A percentile compares a stretch with the other conserved stretches of the same genome.
Conservation (phyloP, 345 rosid species). For the Orychophragmus violaceus region DNA sequence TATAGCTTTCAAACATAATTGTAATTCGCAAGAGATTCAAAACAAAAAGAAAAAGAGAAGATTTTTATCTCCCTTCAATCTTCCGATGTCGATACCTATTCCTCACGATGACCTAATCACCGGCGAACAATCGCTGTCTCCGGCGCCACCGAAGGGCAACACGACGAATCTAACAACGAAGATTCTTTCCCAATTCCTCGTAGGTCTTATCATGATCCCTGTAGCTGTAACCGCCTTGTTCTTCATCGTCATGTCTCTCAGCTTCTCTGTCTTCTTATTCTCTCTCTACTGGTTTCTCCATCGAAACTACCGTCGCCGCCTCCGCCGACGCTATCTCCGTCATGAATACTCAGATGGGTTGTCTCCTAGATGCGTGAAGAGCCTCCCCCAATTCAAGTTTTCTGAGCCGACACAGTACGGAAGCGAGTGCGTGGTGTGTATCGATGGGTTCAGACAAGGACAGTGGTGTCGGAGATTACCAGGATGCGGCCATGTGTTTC, state of each 20-base stretch:
- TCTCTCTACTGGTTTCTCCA: conserved; percentile 47
- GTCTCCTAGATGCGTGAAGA: conserved; percentile 43
- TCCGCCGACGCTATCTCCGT: conserved; percentile 22
- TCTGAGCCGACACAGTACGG: conserved; percentile 17
- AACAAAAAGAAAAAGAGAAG: neutral
- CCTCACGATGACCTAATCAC: neutral
- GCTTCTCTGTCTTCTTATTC: conserved; percentile 50
- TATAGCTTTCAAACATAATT: neutral
- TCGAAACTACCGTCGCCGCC: conserved; percentile 35
- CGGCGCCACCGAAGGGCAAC: conserved; percentile 40
- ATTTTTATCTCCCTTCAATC: conserved; percentile 5
- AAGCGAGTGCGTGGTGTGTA: conserved; percentile 63
- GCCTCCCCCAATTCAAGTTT: conserved; percentile 58
- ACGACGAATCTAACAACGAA: conserved; percentile 23
- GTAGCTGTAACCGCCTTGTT: conserved; percentile 44
- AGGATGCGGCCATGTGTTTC: conserved; percentile 80
- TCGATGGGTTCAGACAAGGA: conserved; percentile 63
- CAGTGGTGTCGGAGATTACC: conserved; percentile 75
- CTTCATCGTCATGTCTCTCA: conserved; percentile 52
- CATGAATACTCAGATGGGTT: conserved; percentile 34
- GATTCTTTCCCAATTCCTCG: conserved; percentile 55
- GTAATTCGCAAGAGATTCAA: neutral
- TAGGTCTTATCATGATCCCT: conserved; percentile 60
- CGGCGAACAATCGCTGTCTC: conserved; percentile 22
- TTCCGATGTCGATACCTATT: conserved; percentile 19